Base-by-base conservation (phyloP, 495 filamentous ascomycete species). In the Clavariopsis aquatica region DNA sequence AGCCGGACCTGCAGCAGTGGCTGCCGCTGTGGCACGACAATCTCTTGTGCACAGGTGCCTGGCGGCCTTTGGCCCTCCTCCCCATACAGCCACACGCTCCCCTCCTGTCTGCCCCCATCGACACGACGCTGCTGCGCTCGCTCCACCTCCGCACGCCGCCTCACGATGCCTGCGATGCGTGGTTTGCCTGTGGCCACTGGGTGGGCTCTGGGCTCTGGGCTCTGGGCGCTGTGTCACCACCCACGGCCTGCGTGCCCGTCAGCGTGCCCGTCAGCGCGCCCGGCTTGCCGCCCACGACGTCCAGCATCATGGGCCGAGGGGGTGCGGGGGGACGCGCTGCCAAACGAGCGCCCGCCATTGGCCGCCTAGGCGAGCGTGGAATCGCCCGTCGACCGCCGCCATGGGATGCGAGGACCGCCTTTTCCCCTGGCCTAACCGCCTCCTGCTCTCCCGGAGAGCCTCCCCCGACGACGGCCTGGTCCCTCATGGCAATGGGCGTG, bases 361-460 rank as follows among this genome's bases (percentile, higher is more conserved):
- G 6, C 38, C 49, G 54, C 24, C 46, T 22, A 43, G 47, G 49
- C 59, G 49, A 62, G 29, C 62, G 54, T n/a, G n/a, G n/a, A 65
- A 58, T 60, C 54, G 34, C 54, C 54, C 53, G 31, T 45, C 41
- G 6, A 49, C 63, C 63, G 28, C 23, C 23, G 19, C 43, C 49
- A 46, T 66, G 63, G 62, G 38, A 53, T 27, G 27, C 15, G 19
- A n/a, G 24, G 29, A 19, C 49, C 26, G 15, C 56, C 5, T 49
- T 62, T n/a, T 27, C 60, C 60, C 60, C 49, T 62, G 60, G 60
- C 20, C 58, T 61, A 61, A 62, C 49, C 49, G 60, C 43, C 61
- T 64, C 29, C 22, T 47, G 22, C 53, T 52, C 31, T n/a, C n/a
- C n/a, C n/a, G 24, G 22, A 10, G 17, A 15, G 34, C 27, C 49